Evolutionary conservation across 345 rosid species (phyloP), one percentile per base, ranked within the genome.

Genomic region (Salix exigua): DNA sequence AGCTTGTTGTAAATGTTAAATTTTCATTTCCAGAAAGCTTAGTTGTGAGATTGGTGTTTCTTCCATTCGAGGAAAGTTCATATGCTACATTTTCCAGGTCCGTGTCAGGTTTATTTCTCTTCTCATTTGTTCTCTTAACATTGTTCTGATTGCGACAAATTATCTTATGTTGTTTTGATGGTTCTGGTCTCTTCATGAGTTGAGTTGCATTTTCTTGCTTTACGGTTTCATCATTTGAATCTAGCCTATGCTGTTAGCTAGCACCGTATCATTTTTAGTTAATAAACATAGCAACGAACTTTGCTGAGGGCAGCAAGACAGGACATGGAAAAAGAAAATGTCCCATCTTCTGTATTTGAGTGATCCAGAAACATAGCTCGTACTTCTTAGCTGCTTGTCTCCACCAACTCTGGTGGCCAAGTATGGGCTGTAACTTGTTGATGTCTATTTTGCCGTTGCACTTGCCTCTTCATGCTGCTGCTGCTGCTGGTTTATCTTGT

Each of bases 31-130:
- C 89, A 96, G 99, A 97, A 81, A 92, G 99, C 88, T 84, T 92
- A 78, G 99, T 96, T 72, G 99, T 93, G 78, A 89, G 98, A 78
- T 51, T 96, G 90, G 92, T 96, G 80, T 90, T 93, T 88, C 92
- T 93, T 82, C 99, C 98, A 21, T 92, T 94, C 51, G 97, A 96
- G 87, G 99, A 96, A 86, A 96, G 98, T 85, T 87, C 99, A 66
- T 91, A 88, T 83, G 83, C 92, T 77, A 91, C 91, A 77, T 96
- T 92, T 89, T 97, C 99, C 89, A 92, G 97, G 97, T 92, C 90
- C 72, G 94, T 97, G 73, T 87, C 99, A 93, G 98, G 99, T 93
- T 89, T 81, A 87, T 80, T 82, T 88, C 94, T 89, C 61, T 85
- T 84, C 86, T 84, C 55, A 31, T 16, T 83, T 78, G 77, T 79